phyloP scores from a whole-genome alignment of 2,329 filamentous ascomycete genomes.

The Beauveria sp. region DNA sequence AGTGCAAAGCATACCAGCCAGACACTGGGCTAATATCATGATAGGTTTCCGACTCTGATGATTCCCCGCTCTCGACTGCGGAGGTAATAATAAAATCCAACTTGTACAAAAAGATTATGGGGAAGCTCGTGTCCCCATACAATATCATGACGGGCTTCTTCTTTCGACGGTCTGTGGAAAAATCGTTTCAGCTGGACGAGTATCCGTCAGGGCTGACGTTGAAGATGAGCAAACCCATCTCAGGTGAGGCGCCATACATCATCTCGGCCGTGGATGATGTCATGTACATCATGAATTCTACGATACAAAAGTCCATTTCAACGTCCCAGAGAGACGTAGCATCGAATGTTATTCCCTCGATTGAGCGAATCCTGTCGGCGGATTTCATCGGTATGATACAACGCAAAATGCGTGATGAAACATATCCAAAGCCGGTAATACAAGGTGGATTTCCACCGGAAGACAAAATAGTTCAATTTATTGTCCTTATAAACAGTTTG shows the following conservation, averaged over 20 bases:
- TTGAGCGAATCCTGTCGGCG: slow-evolving; percentile 71
- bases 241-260: slow-evolving; percentile 79
- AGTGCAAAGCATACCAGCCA: slow-evolving; percentile 5
- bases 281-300: slow-evolving; percentile 97
- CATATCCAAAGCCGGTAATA: slow-evolving; percentile 72
- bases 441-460: slow-evolving; percentile 81
- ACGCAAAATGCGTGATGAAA: slow-evolving; percentile 94
- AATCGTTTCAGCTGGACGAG: slow-evolving; percentile 95
- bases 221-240: slow-evolving; percentile 62
- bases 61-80: slow-evolving; percentile 57
- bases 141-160: slow-evolving; percentile 93
- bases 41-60: slow-evolving; percentile 46
- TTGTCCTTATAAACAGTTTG: slow-evolving; percentile 91
- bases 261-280: slow-evolving; percentile 95
- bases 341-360: slow-evolving; percentile 66
- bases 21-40: slow-evolving; percentile 8
- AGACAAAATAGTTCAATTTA: slow-evolving; percentile 78
- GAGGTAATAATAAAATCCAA: slow-evolving; percentile 71
- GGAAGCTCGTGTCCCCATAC: slow-evolving; percentile 71
- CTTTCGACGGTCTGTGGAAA: slow-evolving; percentile 91
- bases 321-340: slow-evolving; percentile 78
- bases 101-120: slow-evolving; percentile 68
- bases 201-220: slow-evolving; percentile 72
- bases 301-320: slow-evolving; percentile 76
- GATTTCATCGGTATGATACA: slow-evolving; percentile 98